These are phyloP conservation scores for Ballota nigra DNA, from an alignment of 257 asterid species.

Conservation along the genomic window DNA sequence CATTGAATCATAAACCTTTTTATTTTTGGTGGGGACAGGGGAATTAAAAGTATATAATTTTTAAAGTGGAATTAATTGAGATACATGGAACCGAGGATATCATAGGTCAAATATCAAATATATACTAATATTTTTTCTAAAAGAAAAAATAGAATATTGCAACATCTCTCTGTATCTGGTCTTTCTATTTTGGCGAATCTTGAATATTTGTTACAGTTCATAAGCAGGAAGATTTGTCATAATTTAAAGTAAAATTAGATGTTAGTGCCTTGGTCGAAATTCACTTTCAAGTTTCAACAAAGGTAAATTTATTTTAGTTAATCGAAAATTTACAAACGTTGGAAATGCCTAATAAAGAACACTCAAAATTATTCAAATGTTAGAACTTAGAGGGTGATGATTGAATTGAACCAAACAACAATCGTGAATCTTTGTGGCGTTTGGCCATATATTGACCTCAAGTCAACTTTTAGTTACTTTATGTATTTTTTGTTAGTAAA, in stretches of 20 bases:
- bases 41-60: neutral
- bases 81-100: neutral
- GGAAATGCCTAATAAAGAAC: conserved; percentile 16
- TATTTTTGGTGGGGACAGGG: neutral
- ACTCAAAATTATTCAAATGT: neutral
- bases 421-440: conserved; percentile 5
- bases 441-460: conserved; percentile 5
- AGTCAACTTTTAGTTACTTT: neutral
- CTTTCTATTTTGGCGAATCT: neutral
- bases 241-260: neutral
- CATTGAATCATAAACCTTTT: neutral
- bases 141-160: neutral
- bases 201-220: neutral
- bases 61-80: neutral
- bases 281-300: conserved; percentile 5
- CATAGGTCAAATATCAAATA: neutral
- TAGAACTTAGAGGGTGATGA: neutral
- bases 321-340: neutral
- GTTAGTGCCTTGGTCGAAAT: conserved; percentile 17
- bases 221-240: neutral
- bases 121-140: neutral
- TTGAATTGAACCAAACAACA: neutral
- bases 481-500: too few species aligned
- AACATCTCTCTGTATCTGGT: neutral
- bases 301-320: neutral